Conservation (phyloP, 441 rosid genomes). For the Metrosideros polymorpha region DNA sequence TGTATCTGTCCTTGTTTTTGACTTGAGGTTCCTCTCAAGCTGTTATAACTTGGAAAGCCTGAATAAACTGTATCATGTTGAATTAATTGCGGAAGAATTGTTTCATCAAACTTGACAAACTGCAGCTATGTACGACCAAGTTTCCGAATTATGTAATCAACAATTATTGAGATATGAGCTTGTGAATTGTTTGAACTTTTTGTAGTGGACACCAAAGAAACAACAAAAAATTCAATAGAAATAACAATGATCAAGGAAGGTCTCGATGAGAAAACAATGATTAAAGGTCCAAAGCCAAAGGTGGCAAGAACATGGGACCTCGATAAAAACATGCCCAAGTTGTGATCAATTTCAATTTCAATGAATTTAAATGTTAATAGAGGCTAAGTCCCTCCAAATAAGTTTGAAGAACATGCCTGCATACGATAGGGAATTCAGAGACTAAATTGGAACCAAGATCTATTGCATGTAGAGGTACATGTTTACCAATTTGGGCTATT, state of each 20-base stretch:
- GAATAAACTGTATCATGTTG: neutral
- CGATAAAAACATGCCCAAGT: neutral
- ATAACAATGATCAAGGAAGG: neutral
- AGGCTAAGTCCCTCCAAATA: neutral
- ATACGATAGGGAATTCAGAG: neutral
- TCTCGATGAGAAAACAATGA: neutral
- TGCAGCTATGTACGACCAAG: neutral
- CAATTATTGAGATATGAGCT: neutral
- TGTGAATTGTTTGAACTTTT: neutral
- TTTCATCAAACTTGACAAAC: neutral
- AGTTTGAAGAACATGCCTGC: neutral
- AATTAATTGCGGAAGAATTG: neutral
- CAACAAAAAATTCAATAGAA: neutral
- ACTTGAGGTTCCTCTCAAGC: neutral
- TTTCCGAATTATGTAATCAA: neutral
- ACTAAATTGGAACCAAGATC: neutral
- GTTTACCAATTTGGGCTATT: neutral
- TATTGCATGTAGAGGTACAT: neutral
- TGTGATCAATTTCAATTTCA: neutral
- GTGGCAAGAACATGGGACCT: neutral
- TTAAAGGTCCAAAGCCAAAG: neutral
- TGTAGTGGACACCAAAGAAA: neutral
- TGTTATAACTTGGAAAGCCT: neutral
- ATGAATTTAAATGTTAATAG: neutral
- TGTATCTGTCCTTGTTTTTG: neutral